These are phyloP conservation scores for Trypanosoma lewisi DNA, from an alignment of 208 protist species.

Conservation along the genomic window DNA sequence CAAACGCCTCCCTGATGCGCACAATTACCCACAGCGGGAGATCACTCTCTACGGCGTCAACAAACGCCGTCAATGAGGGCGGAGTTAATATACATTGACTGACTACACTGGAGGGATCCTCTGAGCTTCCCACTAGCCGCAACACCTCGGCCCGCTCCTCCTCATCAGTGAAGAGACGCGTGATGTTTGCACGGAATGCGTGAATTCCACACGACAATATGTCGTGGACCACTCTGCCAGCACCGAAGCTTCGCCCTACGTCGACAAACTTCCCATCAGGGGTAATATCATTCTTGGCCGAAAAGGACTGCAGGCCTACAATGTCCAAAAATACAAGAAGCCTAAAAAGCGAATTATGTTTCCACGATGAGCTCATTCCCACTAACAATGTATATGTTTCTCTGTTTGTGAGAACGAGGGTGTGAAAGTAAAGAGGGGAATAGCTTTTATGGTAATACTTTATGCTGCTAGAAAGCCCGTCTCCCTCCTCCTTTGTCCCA, in stretches of 20 bases:
- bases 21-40: conserved; percentile 47
- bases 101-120: conserved; percentile 24
- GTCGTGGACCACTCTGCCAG: conserved; percentile 31
- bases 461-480: too few species aligned
- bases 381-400: too few species aligned
- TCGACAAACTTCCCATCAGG: conserved; percentile 44
- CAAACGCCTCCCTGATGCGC: conserved; percentile 45
- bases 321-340: conserved; percentile 82
- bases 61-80: conserved; percentile 44
- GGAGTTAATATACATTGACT: conserved; percentile 32
- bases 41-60: conserved; percentile 34
- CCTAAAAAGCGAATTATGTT: conserved; percentile 67
- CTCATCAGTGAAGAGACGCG: conserved; percentile 39
- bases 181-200: conserved; percentile 48
- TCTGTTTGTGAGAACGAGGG: too few species aligned
- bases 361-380: conserved; percentile 31
- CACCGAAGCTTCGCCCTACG: conserved; percentile 31
- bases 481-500: too few species aligned
- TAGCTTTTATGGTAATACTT: too few species aligned
- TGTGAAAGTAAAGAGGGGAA: too few species aligned
- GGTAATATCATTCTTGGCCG: conserved; percentile 22
- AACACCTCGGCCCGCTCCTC: conserved; percentile 44
- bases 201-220: conserved; percentile 49
- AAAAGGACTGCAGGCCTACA: conserved; percentile 67
- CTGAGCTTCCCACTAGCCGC: conserved; percentile 29